Evolutionary conservation across 2,329 filamentous ascomycete genomes (phyloP), one percentile per base, ranked within the genome.

Genomic region (Zymoseptoria crescenta): DNA sequence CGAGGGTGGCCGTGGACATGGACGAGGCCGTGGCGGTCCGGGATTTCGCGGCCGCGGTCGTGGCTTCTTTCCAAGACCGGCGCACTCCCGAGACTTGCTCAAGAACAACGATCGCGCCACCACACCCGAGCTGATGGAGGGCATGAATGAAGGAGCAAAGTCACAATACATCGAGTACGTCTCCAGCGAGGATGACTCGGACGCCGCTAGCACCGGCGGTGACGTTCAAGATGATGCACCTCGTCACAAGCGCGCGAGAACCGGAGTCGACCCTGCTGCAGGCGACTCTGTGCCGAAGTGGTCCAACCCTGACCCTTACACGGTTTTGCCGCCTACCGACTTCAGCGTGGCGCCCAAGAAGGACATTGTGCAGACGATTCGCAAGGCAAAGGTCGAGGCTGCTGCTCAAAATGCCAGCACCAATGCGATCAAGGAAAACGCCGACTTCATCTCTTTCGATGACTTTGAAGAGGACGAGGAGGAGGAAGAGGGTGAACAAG

Each of bases 261-360:
- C 63, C 10, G 61, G 58, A 41, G 70, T 60, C 21, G 58, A 52
- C 16, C 65, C 74, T 50, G 71, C 70, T 20, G 70, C 59, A 10
- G 61, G 56, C 20, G 62, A 74, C 49, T 70, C 70, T 6, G 71
- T 72, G 4, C 91, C 91, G 2, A 91, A 88, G 73, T 97, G 93
- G 93, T 96, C 91, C 4, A 97, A 97, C 67, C 92, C 93, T 3
- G 93, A 97, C 72, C 91, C 92, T 0, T 96, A 97, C 74, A 96
- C 90, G 5, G 88, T 85, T 1, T 79, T 96, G 8, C 93, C 93
- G 8, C 91, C 91, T 6, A 83, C 86, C 0, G 88, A 92, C 64
- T 87, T 91, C 57, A 80, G 78, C 4, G 80, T 83, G 48, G 81
- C 83, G 20, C 95, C 94, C 75, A 91, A 87, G 74, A 87, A 85